Base-by-base conservation (phyloP, 78 protist species). In the Cavenderia fasciculata region DNA sequence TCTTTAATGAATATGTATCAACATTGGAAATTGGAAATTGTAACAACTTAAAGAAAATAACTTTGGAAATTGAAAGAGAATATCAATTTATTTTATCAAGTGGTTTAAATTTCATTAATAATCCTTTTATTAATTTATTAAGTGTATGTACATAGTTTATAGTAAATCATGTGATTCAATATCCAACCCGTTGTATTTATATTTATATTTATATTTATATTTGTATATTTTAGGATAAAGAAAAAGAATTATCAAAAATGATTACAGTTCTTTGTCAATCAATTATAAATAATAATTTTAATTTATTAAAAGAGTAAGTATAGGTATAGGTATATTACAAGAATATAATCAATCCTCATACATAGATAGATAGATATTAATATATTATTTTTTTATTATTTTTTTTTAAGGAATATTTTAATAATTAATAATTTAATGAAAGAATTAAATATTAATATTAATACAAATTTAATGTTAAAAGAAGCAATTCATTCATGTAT, bases 401-500 rank as follows among this genome's bases (percentile, higher is more conserved):
- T 5, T 38, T 18, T 18, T 11, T 62, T 14, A 12, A 51, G 46
- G 5, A 23, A n/a, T n/a, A 57, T 77, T 27, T 27, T 44, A 57
- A 65, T 49, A 23, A 77, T 77, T 47, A 68, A 59, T 43, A 5
- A 27, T 16, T 56, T 82, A 31, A 82, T 82, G 87, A 62, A 36
- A 29, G 76, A 65, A 0, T 56, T 82, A n/a, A 82, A 68, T 14
- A 29, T 82, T 7, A 47, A 29, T 19, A 43, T 41, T 10, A 59
- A 63, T 18, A 40, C 6, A 11, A 16, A 51, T 5, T 16, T 54
- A 31, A 82, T 82, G 90, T 82, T 76, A 78, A 57, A 25, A 25
- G 78, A 82, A 44, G 57, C 90, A 1, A 57, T 82, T 27, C 90
- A 82, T 57, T 41, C 73, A 27, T 65, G 76, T 68, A 68, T 82